Evolutionary conservation across 2,329 filamentous ascomycete genomes (phyloP).

Genomic region (Tolypocladium ovalisporum): DNA sequence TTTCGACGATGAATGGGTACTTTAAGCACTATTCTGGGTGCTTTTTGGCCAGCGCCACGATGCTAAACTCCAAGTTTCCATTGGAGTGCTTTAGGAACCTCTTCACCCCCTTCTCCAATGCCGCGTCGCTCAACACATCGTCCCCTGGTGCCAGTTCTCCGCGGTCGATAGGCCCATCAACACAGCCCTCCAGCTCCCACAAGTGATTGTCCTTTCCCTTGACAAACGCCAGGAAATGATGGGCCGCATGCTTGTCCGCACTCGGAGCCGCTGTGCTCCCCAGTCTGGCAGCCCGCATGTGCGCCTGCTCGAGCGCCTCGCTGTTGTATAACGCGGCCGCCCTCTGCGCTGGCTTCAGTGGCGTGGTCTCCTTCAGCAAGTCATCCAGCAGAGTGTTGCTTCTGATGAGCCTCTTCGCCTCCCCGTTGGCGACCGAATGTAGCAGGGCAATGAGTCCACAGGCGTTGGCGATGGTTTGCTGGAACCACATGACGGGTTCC

Average conservation of each 20-base stretch:
- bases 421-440: slow-evolving; percentile 63
- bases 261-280: slow-evolving; percentile 58
- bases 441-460: slow-evolving; percentile 72
- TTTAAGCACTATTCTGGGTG: not conserved
- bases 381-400: slow-evolving; percentile 42
- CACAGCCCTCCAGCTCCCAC: slow-evolving; percentile 71
- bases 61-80: slow-evolving; percentile 26
- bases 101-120: slow-evolving; percentile 49
- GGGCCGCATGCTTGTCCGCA: slow-evolving; percentile 50
- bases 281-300: slow-evolving; percentile 54
- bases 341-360: slow-evolving; percentile 45
- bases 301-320: slow-evolving; percentile 58
- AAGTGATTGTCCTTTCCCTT: slow-evolving; percentile 52
- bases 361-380: slow-evolving; percentile 51
- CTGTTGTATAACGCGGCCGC: slow-evolving; percentile 64
- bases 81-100: slow-evolving; percentile 27
- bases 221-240: slow-evolving; percentile 77
- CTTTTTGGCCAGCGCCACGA: slow-evolving; percentile 22
- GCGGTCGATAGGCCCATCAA: slow-evolving; percentile 63
- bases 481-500: slow-evolving; percentile 72
- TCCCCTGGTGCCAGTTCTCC: slow-evolving; percentile 42
- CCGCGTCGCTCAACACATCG: slow-evolving; percentile 55
- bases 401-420: slow-evolving; percentile 41
- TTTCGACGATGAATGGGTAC: too few relatives aligned
- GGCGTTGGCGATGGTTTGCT: slow-evolving; percentile 73